Evolutionary conservation across 306 rosid genomes (phyloP), one percentile per base, ranked within the genome.

Genomic region (Lathyrus sativus): DNA sequence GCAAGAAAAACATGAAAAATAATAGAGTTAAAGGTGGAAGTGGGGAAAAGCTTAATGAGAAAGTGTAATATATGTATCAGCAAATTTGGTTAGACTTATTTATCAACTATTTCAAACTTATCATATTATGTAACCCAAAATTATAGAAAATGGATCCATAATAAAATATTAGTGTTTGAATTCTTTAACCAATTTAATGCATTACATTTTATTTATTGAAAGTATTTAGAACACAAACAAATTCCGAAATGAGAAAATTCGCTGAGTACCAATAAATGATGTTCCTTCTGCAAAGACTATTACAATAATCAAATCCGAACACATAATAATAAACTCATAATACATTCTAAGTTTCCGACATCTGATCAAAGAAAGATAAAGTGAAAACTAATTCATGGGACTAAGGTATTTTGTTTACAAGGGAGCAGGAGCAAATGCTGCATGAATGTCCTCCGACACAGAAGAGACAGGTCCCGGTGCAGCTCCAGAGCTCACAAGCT

Each of bases 401-500:
- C 57, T 43, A 67, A 26, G 18, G 11, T n/a, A 33, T 4, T 37
- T 4, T 44, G 76, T 79, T 79, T 56, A 79, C 38, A 45, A 24
- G 3, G 83, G 79, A 45, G 83, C 53, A 18, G 83, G 80, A 42
- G 83, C 66, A 64, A 60, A 33, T 28, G 83, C 65, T n/a, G 33
- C 22, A 6, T 57, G 28, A 3, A 69, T 28, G 55, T 74, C 65
- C 26, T 35, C 56, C 1, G 78, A 73, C 39, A 24, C 38, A 26
- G 5, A 62, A 48, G 81, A 62, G 26, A 41, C n/a, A 1, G 95
- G 97, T 12, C 82, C 86, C 2, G 82, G 67, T 62, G 93, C 87
- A 2, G 74, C 87, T 19, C 96, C 91, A 0, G 93, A 86, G 72
- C 91, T 86, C 86, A 81, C 42, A 28, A 88, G 83, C 83, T 77